phyloP scores from a whole-genome alignment of 768 basidiomycete genomes.

The Ramaria sp. region DNA sequence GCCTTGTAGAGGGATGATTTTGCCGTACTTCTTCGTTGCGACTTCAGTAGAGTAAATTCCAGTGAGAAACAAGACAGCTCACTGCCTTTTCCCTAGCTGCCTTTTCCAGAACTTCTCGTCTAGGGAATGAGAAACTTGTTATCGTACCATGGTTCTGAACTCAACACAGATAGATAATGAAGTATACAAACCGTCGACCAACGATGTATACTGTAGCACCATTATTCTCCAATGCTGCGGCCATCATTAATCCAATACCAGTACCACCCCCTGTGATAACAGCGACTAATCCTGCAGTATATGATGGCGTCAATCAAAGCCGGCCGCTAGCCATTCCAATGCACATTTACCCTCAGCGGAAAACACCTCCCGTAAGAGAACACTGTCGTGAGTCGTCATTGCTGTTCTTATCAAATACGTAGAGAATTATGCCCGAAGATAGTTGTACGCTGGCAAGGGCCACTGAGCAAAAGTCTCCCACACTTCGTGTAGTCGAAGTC shows the following conservation, averaged over 20 bases:
- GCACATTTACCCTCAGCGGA: no score
- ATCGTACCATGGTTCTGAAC: neutral
- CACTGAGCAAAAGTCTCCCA: no score
- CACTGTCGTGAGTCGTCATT: no score
- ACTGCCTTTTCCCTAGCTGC: conserved; percentile 9
- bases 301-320: no score
- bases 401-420: no score
- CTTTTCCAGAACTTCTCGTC: conserved; percentile 10
- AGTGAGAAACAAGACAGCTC: neutral
- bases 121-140: neutral
- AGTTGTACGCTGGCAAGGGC: no score
- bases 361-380: no score
- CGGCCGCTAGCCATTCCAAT: no score
- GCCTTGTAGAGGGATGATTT: conserved; percentile 9
- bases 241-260: conserved; percentile 20
- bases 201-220: conserved; percentile 24
- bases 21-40: conserved; percentile 1
- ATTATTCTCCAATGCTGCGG: conserved; percentile 19
- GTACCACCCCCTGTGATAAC: conserved; percentile 18
- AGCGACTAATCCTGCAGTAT: conserved; percentile 7
- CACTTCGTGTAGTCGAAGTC: no score
- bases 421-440: no score
- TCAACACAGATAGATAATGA: neutral
- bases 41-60: neutral
- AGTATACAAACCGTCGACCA: conserved; percentile 7